These are phyloP conservation scores for Apiospora marii DNA, from an alignment of 2,329 filamentous ascomycete species.

Conservation along the genomic window DNA sequence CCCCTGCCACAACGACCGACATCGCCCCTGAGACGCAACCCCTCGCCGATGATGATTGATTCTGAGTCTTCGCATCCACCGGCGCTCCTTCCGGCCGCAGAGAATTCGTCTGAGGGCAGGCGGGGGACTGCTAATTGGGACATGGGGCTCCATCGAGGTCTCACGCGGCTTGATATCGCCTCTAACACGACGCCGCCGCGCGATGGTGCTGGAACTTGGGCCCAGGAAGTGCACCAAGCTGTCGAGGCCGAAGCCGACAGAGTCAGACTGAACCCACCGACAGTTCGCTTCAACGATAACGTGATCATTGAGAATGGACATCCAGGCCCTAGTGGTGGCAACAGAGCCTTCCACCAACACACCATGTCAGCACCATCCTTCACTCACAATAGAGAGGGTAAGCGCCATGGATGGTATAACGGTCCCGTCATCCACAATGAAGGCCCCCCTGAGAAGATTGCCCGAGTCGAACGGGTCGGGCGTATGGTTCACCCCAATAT, in stretches of 20 bases:
- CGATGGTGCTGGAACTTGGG: conserved; percentile 64
- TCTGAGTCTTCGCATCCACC: conserved; percentile 50
- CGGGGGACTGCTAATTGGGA: conserved; percentile 68
- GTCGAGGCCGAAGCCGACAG: conserved; percentile 64
- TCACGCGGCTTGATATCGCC: conserved; percentile 72
- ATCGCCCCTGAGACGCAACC: conserved; percentile 69
- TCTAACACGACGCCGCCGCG: conserved; percentile 54
- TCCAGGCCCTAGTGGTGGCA: conserved; percentile 26
- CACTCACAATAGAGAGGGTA: conserved; percentile 64
- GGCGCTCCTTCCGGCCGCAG: conserved; percentile 41
- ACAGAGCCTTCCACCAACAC: conserved; percentile 58
- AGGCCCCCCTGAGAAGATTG: conserved; percentile 48
- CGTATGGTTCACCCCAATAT: conserved; percentile 67
- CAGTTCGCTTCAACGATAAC: conserved; percentile 64
- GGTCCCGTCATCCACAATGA: conserved; percentile 52
- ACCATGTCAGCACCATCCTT: conserved; percentile 67
- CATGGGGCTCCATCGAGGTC: conserved; percentile 68
- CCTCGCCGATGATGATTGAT: conserved; percentile 83
- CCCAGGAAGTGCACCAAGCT: conserved; percentile 62
- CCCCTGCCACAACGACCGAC: conserved; percentile 70
- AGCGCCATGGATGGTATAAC: conserved; percentile 78
- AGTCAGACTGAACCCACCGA: conserved; percentile 52
- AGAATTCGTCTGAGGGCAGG: conserved; percentile 52
- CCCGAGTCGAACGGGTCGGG: conserved; percentile 63
- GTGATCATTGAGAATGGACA: conserved; percentile 41